Conservation (phyloP, 23 red algal species). For the Gracilariopsis chorda region DNA sequence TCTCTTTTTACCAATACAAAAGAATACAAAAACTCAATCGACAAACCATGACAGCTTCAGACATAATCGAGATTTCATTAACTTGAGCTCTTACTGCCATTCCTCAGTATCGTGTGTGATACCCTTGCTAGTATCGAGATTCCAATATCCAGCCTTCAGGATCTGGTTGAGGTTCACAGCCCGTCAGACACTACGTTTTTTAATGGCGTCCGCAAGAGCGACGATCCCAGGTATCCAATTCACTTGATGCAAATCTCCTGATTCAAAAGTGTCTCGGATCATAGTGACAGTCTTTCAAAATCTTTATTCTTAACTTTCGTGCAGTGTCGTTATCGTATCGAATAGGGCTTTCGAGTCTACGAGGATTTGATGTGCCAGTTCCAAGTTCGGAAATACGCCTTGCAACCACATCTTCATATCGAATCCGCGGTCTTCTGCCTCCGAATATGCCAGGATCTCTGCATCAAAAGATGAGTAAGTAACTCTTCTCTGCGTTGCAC, state of each 20-base stretch:
- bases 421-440: background rate
- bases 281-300: background rate
- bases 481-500: too few species aligned
- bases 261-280: constrained; percentile 5
- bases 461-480: background rate
- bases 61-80: too few species aligned
- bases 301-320: background rate
- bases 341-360: constrained; percentile 9
- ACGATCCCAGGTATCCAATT: constrained; percentile 2
- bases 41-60: too few species aligned
- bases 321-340: background rate
- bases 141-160: background rate
- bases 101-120: background rate
- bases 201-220: background rate
- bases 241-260: background rate
- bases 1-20: too few species aligned
- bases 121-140: background rate
- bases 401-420: background rate
- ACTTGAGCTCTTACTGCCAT: too few species aligned
- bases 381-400: background rate
- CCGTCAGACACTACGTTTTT: background rate
- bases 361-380: background rate
- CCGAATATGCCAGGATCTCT: background rate
- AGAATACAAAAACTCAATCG: too few species aligned
- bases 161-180: background rate